Evolutionary conservation across 2,329 filamentous ascomycete species (phyloP), one percentile per base, ranked within the genome.

Genomic region (Verticillium nonalfalfae): DNA sequence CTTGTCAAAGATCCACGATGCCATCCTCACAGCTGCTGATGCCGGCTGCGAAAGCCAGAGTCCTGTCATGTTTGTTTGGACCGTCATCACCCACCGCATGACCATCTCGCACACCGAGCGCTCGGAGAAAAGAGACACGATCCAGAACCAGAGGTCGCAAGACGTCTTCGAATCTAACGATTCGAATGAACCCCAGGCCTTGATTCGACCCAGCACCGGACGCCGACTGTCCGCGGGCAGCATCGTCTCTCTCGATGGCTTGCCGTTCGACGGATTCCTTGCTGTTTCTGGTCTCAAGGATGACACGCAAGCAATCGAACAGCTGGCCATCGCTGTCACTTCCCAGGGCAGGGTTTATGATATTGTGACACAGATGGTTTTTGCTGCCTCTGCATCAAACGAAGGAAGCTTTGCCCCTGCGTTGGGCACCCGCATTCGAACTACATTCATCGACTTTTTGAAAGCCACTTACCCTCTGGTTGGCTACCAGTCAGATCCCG

Each of bases 61-160:
- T 60, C 91, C 91, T 1, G 86, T 90, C 18, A 83, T 91, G 21
- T 90, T 96, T 66, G 85, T 90, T 3, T 98, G 93, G 93, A 86
- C 88, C 4, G 79, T 94, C 57, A 84, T 97, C 33, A 79, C 93
- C 10, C 85, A 90, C 68, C 81, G 84, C 33, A 85, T 95, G 76
- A 85, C 86, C 66, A 76, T 85, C 52, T 84, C 84, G 13, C 89
- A 87, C 65, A 80, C 85, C 61, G 80, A 79, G 58, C 80, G 88
- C 56, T 85, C 84, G 45, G 87, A 90, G 70, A 81, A 82, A 62
- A 76, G 84, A 57, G 84, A 87, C 66, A 75, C 83, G 34, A 73
- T 84, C 15, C 77, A 86, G 59, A 84, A 86, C 64, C 82, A 86
- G 68, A 82, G 81, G 63, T 82, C 84, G 0, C 79, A 83, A 55